Percentiles rank a stretch among this genome's conserved stretches.
Evolutionary conservation across 108 stramenopile genomes (phyloP).

Genomic region (Skeletonema potamos): DNA sequence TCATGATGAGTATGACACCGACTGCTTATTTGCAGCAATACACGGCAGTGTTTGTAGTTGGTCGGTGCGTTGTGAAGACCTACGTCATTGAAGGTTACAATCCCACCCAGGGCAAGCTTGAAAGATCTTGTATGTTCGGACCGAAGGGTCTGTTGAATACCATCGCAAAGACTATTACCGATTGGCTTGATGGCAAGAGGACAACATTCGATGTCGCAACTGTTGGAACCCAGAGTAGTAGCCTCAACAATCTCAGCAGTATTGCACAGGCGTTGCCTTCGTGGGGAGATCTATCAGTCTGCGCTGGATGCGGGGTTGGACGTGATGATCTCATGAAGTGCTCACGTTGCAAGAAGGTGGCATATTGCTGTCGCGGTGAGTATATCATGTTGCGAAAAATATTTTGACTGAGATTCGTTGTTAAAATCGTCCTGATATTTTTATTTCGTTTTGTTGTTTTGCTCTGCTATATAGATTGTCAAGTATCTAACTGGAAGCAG

Average conservation of each 20-base stretch:
- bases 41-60: slow-evolving; percentile 1
- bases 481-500: background rate
- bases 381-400: background rate
- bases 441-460: background rate
- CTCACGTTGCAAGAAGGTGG: slow-evolving; percentile 1
- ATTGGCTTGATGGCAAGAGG: slow-evolving; percentile 1
- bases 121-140: slow-evolving; percentile 8
- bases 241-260: background rate
- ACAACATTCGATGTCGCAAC: background rate
- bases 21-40: slow-evolving; percentile 3
- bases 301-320: background rate
- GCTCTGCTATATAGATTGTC: background rate
- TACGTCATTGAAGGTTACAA: slow-evolving; percentile 1
- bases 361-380: background rate
- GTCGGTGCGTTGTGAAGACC: background rate
- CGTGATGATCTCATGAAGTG: background rate
- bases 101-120: slow-evolving; percentile 1
- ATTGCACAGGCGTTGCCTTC: background rate
- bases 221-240: background rate
- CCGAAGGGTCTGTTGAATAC: slow-evolving; percentile 4
- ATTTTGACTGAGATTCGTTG: background rate
- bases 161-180: background rate
- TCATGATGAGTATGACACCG: background rate
- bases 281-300: background rate
- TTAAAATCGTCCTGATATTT: background rate